Evolutionary conservation across 2,329 filamentous ascomycete genomes (phyloP).

Genomic region (Paracoccidioides lutzii): DNA sequence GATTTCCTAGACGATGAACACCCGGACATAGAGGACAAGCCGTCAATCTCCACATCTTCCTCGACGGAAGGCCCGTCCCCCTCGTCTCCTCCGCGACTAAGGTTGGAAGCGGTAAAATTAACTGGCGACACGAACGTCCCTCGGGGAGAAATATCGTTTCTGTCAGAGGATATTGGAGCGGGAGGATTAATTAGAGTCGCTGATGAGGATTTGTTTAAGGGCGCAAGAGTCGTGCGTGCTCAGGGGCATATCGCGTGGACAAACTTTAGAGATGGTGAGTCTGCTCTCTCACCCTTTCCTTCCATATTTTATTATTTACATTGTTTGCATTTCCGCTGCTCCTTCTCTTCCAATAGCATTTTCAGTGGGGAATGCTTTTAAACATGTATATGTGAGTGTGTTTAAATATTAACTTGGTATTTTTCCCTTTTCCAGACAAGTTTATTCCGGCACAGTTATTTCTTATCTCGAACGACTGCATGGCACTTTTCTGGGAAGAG

Average conservation of each 20-base stretch:
- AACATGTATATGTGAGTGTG: neutral
- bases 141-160: slow-evolving; percentile 70
- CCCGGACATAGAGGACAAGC: neutral
- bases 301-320: neutral
- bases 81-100: slow-evolving; percentile 31
- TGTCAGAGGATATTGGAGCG: slow-evolving; percentile 62
- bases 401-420: neutral
- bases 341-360: neutral
- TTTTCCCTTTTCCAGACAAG: slow-evolving; percentile 40
- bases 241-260: slow-evolving; percentile 63
- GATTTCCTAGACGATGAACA: neutral
- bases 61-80: neutral
- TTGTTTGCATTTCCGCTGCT: neutral
- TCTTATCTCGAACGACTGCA: slow-evolving; percentile 58
- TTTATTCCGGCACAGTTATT: slow-evolving; percentile 67
- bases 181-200: slow-evolving; percentile 51
- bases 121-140: slow-evolving; percentile 88
- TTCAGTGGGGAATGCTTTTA: neutral
- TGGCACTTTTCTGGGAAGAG: slow-evolving; percentile 74
- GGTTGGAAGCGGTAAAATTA: slow-evolving; percentile 73
- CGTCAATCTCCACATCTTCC: neutral
- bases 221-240: slow-evolving; percentile 59
- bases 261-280: slow-evolving; percentile 59
- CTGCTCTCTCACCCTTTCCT: neutral
- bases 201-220: slow-evolving; percentile 56